Conservation (phyloP, 1,284 basidiomycete genomes). For the Irpex rosettiformis region DNA sequence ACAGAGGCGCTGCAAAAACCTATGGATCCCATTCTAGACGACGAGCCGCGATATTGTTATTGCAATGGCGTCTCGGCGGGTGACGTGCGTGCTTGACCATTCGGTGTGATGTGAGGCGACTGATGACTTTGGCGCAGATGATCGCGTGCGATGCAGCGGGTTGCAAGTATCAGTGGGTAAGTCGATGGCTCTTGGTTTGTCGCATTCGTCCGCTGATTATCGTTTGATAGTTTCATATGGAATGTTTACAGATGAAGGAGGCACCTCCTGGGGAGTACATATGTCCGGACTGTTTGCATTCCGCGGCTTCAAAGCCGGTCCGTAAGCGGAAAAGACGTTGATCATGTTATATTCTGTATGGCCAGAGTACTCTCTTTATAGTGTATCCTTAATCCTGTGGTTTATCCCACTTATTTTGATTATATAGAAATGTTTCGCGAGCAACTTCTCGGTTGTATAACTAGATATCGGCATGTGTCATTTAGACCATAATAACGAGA, state of each 20-base stretch:
- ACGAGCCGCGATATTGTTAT: slow-evolving; percentile 70
- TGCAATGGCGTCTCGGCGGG: slow-evolving; percentile 76
- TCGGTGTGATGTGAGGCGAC: slow-evolving; percentile 21
- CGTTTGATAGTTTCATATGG: neutral
- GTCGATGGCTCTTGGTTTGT: slow-evolving; percentile 21
- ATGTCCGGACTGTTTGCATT: neutral
- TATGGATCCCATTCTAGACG: slow-evolving; percentile 14
- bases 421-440: no score
- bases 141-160: slow-evolving; percentile 72
- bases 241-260: neutral
- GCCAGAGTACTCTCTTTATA: neutral
- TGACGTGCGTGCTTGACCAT: slow-evolving; percentile 40
- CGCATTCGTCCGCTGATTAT: neutral
- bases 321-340: neutral
- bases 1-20: slow-evolving; percentile 4
- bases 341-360: neutral
- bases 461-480: no score
- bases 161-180: slow-evolving; percentile 77
- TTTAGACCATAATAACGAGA: no score
- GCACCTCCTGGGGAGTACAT: neutral
- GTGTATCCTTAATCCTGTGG: neutral
- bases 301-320: neutral
- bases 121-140: slow-evolving; percentile 51
- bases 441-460: no score
- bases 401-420: no score